These are phyloP conservation scores for Exophiala alcalophila DNA, from an alignment of 2,329 filamentous ascomycete genomes.

Conservation along the genomic window DNA sequence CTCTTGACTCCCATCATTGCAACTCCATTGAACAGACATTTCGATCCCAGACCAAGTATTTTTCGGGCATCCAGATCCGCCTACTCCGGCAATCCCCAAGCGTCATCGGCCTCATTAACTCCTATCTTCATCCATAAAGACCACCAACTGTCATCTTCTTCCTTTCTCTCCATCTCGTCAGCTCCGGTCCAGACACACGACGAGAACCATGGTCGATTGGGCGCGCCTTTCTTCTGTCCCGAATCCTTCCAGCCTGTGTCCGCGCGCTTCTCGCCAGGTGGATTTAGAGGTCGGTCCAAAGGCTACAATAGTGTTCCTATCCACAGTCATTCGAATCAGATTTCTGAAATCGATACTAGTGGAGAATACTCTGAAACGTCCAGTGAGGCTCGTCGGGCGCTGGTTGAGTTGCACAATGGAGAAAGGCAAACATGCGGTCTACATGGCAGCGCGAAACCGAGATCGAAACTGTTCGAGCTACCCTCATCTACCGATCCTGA, in stretches of 20 bases:
- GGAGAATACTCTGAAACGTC: too few species aligned
- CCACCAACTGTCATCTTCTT: slow-evolving; percentile 15
- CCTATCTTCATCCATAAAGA: slow-evolving; percentile 19
- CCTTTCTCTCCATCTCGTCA: slow-evolving; percentile 14
- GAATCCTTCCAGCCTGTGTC: slow-evolving; percentile 2
- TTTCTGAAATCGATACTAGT: too few species aligned
- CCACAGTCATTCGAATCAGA: too few species aligned
- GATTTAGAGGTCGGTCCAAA: neutral
- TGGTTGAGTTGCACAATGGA: slow-evolving; percentile 13
- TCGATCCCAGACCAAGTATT: slow-evolving; percentile 15
- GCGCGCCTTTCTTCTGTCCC: neutral
- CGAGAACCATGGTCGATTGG: slow-evolving; percentile 13
- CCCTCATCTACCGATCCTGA: too few species aligned
- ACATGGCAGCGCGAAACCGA: too few species aligned
- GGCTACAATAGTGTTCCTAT: neutral
- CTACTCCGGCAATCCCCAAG: slow-evolving; percentile 4
- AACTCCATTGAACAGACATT: slow-evolving; percentile 23
- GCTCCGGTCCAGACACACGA: slow-evolving; percentile 13
- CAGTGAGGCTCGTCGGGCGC: slow-evolving; percentile 1
- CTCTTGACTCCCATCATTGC: slow-evolving; percentile 22
- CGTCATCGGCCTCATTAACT: slow-evolving; percentile 10
- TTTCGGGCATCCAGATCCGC: slow-evolving; percentile 10
- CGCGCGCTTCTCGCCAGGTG: neutral
- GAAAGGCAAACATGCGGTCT: slow-evolving; percentile 4
- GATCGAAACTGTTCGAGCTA: too few species aligned